Evolutionary conservation across 2,329 filamentous ascomycete species (phyloP), one percentile per base, ranked within the genome.

Genomic region (Tolypocladium cylindrosporum): DNA sequence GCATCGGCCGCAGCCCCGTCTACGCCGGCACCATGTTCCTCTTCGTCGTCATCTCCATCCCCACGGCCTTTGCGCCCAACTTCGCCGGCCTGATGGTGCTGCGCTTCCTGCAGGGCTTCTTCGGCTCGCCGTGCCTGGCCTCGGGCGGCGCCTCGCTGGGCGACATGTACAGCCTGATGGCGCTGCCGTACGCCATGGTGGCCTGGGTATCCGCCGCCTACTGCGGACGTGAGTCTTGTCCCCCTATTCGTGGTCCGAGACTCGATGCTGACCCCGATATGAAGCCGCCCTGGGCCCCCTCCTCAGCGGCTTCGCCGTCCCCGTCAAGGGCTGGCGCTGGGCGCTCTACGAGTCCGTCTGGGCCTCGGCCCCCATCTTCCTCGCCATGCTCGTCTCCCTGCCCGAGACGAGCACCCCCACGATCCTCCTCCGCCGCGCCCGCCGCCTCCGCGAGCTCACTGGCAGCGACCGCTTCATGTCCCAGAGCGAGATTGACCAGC

Each of bases 21-120:
- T 90, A 90, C 69, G 80, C 88, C 41, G 68, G 81, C 62, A 86
- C 86, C 11, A 86, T 90, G 73, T 80, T 81, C 59, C 73, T 90
- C 36, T 90, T 89, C 67, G 82, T 87, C 54, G 78, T 89, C 60
- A 70, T 90, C 13, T 83, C 80, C 7, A 78, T 90, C 19, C 86
- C 86, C 0, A 82, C 85, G 0, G 83, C 85, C 0, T 68, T 89
- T 0, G 83, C 83, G 4, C 71, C 80, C 51, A 87, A 85, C 72
- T 87, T 85, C 56, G 72, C 81, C 0, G 84, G 84, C 0, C 75
- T 90, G 11, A 77, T 88, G 64, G 82, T 87, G 2, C 74, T 86
- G 3, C 79, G 85, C 1, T 87, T 87, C 70, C 69, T 88, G 4
- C 82, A 83, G 59, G 85, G 84, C 1, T 85, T 88, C 75, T 85